Evolutionary conservation across 495 filamentous ascomycete species (phyloP), one percentile per base, ranked within the genome.

Genomic region (Penicillium taxi): DNA sequence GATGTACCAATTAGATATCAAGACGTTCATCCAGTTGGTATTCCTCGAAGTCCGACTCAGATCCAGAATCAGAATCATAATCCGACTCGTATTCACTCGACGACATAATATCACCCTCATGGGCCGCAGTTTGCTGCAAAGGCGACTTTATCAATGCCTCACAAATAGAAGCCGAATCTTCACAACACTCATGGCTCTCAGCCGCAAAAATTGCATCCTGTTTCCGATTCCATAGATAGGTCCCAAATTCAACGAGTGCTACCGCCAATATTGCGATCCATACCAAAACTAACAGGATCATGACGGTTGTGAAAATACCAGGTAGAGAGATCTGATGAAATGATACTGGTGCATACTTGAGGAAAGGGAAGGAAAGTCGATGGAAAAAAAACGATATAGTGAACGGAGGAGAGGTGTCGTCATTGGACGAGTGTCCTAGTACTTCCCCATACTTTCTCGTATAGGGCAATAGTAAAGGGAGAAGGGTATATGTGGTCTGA

Each of bases 231-330:
- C 50, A 59, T 9, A 56, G 7, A 28, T 45, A 47, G 27, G 42
- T 51, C 0, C 41, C 47, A 12, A 52, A 24, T 27, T 59, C 58
- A 4, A 59, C 41, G 19, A 61, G 6, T 2, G 45, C 52, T 24
- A 61, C 41, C 2, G 38, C 43, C 6, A 61, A 32, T 5, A 61
- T 45, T 1, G 48, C 48, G 24, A 61, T 24, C 55, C 55, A 56
- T 1, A 55, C 42, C 41, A 61, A 26, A 3, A 32, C 35, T 14
- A 57, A 31, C 7, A 59, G 39, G 23, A 55, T 32, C 6, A 44
- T 45, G 2, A 54, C 42, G 0, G 46, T 52, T 2, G 44, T 44
- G 17, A 54, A 47, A 0, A 50, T 17, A 5, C 43, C 45, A 5
- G 47, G 47, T 6, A 54, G 25, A 5, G 40, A 36, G 11, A 39